Evolutionary conservation across 352 stramenopile species (phyloP).

Genomic region (Thraustotheca clavata): DNA sequence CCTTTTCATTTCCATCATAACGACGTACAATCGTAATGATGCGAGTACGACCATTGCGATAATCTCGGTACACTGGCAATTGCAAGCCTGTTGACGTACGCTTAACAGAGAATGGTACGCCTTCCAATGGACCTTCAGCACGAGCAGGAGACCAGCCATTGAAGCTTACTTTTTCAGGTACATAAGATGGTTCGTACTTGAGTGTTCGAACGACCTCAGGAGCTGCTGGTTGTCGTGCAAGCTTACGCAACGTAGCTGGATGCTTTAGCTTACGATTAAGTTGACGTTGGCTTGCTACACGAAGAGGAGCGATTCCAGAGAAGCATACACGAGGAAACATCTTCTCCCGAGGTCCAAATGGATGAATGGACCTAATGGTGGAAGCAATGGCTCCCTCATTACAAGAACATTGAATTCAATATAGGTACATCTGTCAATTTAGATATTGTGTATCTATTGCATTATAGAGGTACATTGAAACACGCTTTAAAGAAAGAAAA

Average conservation of each 20-base stretch:
- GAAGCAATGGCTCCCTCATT: too few relatives aligned
- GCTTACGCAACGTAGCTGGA: slow-evolving; percentile 52
- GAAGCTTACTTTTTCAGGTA: slow-evolving; percentile 78
- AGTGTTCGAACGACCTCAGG: slow-evolving; percentile 51
- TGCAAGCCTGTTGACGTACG: slow-evolving; percentile 68
- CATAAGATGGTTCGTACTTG: slow-evolving; percentile 76
- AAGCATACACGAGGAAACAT: slow-evolving; percentile 62
- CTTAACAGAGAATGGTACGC: slow-evolving; percentile 71
- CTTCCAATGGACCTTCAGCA: slow-evolving; percentile 46
- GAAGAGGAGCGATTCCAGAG: slow-evolving; percentile 41
- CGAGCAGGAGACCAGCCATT: slow-evolving; percentile 74
- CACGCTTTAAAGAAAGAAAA: background rate
- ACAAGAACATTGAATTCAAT: background rate
- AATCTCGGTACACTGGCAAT: slow-evolving; percentile 82
- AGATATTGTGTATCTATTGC: background rate
- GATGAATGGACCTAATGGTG: slow-evolving; percentile 10
- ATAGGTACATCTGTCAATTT: background rate
- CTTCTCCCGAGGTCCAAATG: background rate
- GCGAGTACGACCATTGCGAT: slow-evolving; percentile 75
- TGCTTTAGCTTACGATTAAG: slow-evolving; percentile 76
- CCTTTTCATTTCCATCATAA: slow-evolving; percentile 70
- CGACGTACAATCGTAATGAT: slow-evolving; percentile 79
- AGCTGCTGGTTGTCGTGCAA: slow-evolving; percentile 40
- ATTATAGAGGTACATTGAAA: background rate
- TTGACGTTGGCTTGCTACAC: slow-evolving; percentile 77